Evolutionary conservation across 2,329 filamentous ascomycete genomes (phyloP).

Genomic region (Colletotrichum somersetense): DNA sequence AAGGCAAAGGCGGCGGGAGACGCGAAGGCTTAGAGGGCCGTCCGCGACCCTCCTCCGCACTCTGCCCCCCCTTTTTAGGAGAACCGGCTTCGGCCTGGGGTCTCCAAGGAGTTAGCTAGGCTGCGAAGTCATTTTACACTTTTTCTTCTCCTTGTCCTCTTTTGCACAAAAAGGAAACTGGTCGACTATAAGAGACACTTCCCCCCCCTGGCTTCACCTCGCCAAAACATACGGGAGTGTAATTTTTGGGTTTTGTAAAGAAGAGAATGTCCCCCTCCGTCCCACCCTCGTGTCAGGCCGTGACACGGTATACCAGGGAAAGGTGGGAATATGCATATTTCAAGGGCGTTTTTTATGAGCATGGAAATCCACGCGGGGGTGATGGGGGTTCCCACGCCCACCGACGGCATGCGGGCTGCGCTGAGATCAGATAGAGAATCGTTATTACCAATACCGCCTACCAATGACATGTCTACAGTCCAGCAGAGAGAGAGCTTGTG

Average conservation of each 20-base stretch:
- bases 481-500: not conserved
- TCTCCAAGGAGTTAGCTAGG: not conserved
- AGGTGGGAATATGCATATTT: constrained; percentile 39
- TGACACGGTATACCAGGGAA: constrained; percentile 24
- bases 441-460: constrained; percentile 18
- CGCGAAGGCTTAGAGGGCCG: constrained; percentile 27
- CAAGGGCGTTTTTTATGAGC: constrained; percentile 37
- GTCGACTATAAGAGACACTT: constrained; percentile 2
- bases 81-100: not conserved
- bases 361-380: constrained; percentile 24
- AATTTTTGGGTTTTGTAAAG: constrained; percentile 23
- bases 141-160: constrained; percentile 12
- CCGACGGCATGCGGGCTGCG: constrained; percentile 16
- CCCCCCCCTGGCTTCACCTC: not conserved
- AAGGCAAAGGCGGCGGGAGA: constrained; percentile 45
- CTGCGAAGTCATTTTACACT: not conserved
- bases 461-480: constrained; percentile 8
- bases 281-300: constrained; percentile 1
- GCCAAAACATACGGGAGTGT: constrained; percentile 7
- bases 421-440: constrained; percentile 39
- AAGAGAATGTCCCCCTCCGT: constrained; percentile 5
- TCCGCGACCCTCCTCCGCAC: constrained; percentile 4
- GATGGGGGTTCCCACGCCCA: constrained; percentile 6
- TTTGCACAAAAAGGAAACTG: constrained; percentile 26
- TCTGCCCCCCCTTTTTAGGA: constrained; percentile 30